These are phyloP conservation scores for Fragaria ananassa DNA, from an alignment of 306 rosid species.

Conservation along the genomic window DNA sequence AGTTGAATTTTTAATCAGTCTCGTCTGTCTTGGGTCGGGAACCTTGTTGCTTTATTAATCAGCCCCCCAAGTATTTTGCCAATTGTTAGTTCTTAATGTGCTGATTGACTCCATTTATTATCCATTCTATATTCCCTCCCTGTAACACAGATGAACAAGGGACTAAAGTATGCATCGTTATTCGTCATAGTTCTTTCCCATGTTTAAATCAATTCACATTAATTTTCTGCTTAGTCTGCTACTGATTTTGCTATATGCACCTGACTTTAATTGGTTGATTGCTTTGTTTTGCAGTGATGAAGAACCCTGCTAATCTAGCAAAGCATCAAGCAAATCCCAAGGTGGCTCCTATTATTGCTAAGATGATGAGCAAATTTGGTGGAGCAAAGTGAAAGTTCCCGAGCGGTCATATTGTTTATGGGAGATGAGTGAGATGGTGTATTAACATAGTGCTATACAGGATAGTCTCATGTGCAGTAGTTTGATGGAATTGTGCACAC, in stretches of 20 bases:
- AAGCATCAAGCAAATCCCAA: slow-evolving; percentile 87
- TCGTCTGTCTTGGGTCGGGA: background rate
- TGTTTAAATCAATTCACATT: background rate
- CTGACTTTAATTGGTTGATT: background rate
- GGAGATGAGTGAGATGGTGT: background rate
- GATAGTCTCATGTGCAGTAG: background rate
- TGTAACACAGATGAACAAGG: background rate
- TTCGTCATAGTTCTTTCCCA: background rate
- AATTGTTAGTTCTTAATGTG: background rate
- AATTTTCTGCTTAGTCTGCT: background rate
- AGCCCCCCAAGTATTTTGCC: background rate
- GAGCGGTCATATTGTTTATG: background rate
- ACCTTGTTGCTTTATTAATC: background rate
- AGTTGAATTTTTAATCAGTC: background rate
- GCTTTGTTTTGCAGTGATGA: slow-evolving; percentile 64
- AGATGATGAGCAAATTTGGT: slow-evolving; percentile 87
- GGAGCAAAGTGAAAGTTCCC: slow-evolving; percentile 42
- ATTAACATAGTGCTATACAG: background rate
- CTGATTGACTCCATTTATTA: background rate
- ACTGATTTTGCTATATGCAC: background rate
- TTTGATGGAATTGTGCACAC: background rate
- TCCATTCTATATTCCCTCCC: background rate
- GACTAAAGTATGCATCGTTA: background rate
- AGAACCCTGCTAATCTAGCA: slow-evolving; percentile 83
- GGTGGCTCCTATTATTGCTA: slow-evolving; percentile 83